Conservation (phyloP, 2,329 filamentous ascomycete genomes). For the Colletotrichum phormii region DNA sequence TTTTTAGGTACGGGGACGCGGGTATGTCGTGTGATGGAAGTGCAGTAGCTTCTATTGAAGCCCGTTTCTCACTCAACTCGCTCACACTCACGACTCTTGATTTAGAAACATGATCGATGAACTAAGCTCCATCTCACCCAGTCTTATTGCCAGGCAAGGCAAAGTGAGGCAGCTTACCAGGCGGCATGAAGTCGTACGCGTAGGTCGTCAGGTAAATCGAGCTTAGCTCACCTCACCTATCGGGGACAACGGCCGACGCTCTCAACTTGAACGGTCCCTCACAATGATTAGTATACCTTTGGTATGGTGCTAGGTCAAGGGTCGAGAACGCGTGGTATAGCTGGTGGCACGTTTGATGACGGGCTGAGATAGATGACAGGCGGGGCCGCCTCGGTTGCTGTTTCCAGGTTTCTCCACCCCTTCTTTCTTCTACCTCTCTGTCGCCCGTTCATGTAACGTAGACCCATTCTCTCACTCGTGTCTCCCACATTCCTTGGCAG, state of each 20-base stretch:
- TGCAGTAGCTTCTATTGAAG: not conserved
- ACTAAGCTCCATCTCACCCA: not conserved
- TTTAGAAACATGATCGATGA: not conserved
- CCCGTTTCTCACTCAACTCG: not conserved
- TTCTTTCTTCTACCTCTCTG: no score
- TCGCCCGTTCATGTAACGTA: no score
- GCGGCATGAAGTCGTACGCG: not conserved
- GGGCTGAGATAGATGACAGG: slow-evolving; percentile 35
- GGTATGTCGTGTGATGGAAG: not conserved
- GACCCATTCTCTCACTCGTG: not conserved
- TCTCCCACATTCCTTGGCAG: slow-evolving; percentile 23
- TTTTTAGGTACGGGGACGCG: slow-evolving; percentile 13
- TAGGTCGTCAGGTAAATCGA: not conserved
- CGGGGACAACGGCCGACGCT: not conserved
- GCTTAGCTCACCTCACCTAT: not conserved
- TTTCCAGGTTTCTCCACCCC: not conserved
- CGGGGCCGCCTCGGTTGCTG: slow-evolving; percentile 12
- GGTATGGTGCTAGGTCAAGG: not conserved
- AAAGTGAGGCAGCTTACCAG: not conserved
- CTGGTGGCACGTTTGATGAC: slow-evolving; percentile 26
- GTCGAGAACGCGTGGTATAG: not conserved
- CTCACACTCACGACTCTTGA: not conserved
- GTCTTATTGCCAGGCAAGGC: not conserved
- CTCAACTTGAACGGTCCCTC: not conserved
- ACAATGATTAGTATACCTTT: no score